Percentiles rank a stretch among this genome's conserved stretches.
Conservation (phyloP, 805 yeast genomes). For the Candida ascalaphidarum region DNA sequence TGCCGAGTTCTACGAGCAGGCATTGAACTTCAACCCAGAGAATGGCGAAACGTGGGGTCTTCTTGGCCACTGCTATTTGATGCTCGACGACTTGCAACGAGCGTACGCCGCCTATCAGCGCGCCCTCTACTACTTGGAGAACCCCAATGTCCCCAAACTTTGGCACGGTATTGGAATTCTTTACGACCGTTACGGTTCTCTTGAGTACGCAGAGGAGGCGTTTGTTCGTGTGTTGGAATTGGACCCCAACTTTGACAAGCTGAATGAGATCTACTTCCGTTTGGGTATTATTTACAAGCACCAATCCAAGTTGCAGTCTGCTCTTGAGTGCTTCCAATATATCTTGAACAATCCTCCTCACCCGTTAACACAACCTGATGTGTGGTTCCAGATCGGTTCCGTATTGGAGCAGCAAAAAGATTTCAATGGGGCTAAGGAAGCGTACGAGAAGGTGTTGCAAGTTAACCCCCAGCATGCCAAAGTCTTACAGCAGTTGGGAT, state of each 20-base stretch:
- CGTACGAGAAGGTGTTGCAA: constrained; percentile 84
- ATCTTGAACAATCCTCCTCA: constrained; percentile 87
- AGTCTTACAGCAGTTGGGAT: constrained; percentile 92
- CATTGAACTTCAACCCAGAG: constrained; percentile 71
- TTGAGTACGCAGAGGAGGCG: constrained; percentile 98
- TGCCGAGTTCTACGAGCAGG: constrained; percentile 87
- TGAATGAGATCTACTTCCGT: constrained; percentile 92
- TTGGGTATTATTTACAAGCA: constrained; percentile 95
- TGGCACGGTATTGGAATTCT: constrained; percentile 99
- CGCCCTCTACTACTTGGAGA: constrained; percentile 82
- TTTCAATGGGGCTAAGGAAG: constrained; percentile 86
- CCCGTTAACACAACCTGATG: constrained; percentile 93
- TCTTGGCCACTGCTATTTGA: constrained; percentile 90
- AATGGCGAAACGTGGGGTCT: constrained; percentile 97
- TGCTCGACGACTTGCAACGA: constrained; percentile 92
- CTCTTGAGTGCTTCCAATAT: constrained; percentile 91
- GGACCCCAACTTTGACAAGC: constrained; percentile 94
- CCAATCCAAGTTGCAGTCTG: constrained; percentile 78
- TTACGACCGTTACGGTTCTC: constrained; percentile 91
- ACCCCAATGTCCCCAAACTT: constrained; percentile 90
- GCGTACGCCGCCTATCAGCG: constrained; percentile 97
- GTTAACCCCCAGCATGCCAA: constrained; percentile 93
- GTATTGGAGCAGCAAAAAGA: constrained; percentile 92
- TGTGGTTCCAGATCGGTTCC: constrained; percentile 97
- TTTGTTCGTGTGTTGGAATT: constrained; percentile 91